phyloP scores from a whole-genome alignment of 129 eudicot species.

The Artemisia argyi region DNA sequence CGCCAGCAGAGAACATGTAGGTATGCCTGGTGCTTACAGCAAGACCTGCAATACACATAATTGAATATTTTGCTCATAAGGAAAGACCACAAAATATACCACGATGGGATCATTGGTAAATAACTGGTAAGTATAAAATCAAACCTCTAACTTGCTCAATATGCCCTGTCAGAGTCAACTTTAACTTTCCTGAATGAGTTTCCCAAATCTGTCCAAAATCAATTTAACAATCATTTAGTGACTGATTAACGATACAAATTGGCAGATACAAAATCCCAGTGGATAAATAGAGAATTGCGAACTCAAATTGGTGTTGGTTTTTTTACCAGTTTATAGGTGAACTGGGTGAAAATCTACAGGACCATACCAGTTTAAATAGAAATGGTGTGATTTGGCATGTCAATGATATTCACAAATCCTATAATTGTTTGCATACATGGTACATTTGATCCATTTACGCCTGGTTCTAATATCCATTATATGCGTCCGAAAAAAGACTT shows the following conservation, averaged over 20 bases:
- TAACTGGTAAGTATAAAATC: constrained; percentile 6
- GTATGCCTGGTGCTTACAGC: constrained; percentile 88
- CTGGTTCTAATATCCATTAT: not conserved
- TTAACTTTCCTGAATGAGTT: constrained; percentile 69
- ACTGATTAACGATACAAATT: constrained; percentile 1
- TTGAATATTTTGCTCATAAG: not conserved
- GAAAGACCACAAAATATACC: not conserved
- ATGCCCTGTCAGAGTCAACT: constrained; percentile 93
- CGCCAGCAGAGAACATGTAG: constrained; percentile 95
- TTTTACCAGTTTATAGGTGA: not conserved
- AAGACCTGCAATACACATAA: constrained; percentile 61
- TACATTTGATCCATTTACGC: not conserved
- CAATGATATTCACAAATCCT: constrained; percentile 12
- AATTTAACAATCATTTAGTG: constrained; percentile 9
- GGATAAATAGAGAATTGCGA: not conserved
- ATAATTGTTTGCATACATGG: not conserved
- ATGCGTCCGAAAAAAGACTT: not conserved
- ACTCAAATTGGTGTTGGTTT: not conserved
- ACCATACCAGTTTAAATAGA: not conserved
- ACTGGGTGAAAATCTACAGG: not conserved
- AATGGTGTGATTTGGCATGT: not conserved
- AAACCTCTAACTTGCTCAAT: constrained; percentile 98
- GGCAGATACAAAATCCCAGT: not conserved
- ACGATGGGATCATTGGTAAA: not conserved
- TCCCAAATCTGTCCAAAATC: constrained; percentile 82